These are phyloP conservation scores for Excoecaria cochinchinensis DNA, from an alignment of 345 rosid species.

Conservation along the genomic window DNA sequence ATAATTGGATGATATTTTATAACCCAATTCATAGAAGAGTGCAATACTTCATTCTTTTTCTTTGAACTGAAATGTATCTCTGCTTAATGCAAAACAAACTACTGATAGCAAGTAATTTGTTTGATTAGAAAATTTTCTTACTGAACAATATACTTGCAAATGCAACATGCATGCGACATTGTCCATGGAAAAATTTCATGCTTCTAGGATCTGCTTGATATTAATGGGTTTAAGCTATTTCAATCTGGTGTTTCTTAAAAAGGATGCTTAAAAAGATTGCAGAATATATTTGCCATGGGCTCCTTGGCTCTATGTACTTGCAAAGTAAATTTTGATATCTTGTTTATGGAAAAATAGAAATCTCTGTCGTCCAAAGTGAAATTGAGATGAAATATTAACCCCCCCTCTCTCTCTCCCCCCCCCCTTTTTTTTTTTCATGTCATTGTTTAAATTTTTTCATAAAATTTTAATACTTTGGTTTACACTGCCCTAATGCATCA, in stretches of 20 bases:
- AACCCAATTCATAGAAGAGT: background rate
- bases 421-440: background rate
- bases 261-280: background rate
- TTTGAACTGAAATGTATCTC: background rate
- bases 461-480: background rate
- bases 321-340: background rate
- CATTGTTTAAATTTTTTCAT: background rate
- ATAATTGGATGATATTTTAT: background rate
- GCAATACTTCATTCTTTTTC: background rate
- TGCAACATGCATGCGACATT: background rate
- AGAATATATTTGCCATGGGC: background rate
- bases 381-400: background rate
- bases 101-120: background rate
- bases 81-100: background rate
- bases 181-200: background rate
- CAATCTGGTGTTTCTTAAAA: background rate
- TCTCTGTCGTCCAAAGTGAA: background rate
- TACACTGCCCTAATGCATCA: background rate
- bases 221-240: background rate
- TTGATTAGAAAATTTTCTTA: background rate
- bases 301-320: background rate
- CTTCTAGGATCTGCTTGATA: background rate
- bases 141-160: background rate
- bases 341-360: background rate
- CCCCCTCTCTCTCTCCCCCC: too few species aligned